phyloP scores from a whole-genome alignment of 164 flowering plant genomes.

The Umbellularia californica region DNA sequence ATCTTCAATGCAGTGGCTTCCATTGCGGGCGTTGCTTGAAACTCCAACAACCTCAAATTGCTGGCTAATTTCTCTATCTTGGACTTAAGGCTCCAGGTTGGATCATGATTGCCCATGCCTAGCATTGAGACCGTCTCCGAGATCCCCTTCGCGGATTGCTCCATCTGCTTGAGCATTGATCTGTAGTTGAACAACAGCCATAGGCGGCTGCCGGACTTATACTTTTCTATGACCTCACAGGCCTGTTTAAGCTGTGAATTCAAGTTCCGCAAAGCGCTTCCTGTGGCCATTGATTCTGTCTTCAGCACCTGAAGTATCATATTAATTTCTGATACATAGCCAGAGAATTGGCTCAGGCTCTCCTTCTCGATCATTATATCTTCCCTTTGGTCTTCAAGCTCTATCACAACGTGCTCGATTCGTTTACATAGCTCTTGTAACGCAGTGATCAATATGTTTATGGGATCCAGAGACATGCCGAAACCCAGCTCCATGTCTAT shows the following conservation, averaged over 20 bases:
- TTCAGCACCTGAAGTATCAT: conserved; percentile 13
- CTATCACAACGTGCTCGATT: neutral
- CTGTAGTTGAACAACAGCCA: conserved; percentile 11
- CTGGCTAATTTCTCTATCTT: conserved; percentile 7
- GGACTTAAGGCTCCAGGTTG: conserved; percentile 7
- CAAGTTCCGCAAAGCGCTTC: conserved; percentile 12
- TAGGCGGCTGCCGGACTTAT: conserved; percentile 18
- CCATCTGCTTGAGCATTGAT: conserved; percentile 12
- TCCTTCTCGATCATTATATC: conserved; percentile 12
- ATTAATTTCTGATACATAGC: conserved; percentile 10
- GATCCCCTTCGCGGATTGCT: conserved; percentile 15
- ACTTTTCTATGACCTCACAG: conserved; percentile 11
- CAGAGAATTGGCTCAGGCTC: conserved; percentile 20
- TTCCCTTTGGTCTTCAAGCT: conserved; percentile 1
- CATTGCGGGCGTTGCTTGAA: conserved; percentile 8
- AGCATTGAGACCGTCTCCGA: conserved; percentile 14
- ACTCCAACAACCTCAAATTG: conserved; percentile 15
- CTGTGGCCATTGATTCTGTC: neutral
- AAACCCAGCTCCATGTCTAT: neutral
- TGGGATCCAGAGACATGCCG: neutral
- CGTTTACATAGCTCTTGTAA: conserved; percentile 19
- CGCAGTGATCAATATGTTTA: neutral
- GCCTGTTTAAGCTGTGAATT: conserved; percentile 11
- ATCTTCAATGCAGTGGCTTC: conserved; percentile 18
- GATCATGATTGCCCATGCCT: conserved; percentile 10